Percentiles rank a stretch among this genome's conserved stretches.
phyloP scores from a whole-genome alignment of 2,329 filamentous ascomycete genomes.

The Iodosphaeria phyllophila region DNA sequence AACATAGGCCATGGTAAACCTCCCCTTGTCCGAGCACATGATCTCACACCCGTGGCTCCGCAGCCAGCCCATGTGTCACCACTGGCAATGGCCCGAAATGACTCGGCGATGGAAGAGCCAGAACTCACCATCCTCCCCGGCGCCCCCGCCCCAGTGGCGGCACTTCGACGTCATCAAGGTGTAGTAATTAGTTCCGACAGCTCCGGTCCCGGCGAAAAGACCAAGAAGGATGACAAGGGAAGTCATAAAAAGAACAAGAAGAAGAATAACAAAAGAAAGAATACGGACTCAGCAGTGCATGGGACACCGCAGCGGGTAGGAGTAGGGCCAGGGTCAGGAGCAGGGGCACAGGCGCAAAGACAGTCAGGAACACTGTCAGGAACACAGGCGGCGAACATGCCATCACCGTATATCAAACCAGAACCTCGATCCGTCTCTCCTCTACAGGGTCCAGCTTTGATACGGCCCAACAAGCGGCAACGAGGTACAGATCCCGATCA shows the following conservation, averaged over 20 bases:
- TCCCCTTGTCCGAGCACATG: slow-evolving; percentile 53
- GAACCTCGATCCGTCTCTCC: slow-evolving; percentile 48
- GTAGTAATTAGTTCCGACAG: slow-evolving; percentile 38
- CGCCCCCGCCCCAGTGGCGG: slow-evolving; percentile 34
- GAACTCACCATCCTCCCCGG: slow-evolving; percentile 17
- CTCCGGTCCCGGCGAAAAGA: slow-evolving; percentile 33
- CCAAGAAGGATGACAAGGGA: slow-evolving; percentile 28
- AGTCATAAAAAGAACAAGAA: slow-evolving; percentile 34
- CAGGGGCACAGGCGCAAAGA: no score
- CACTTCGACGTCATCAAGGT: slow-evolving; percentile 30
- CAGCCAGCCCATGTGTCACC: slow-evolving; percentile 54
- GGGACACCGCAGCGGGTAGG: no score
- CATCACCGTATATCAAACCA: slow-evolving; percentile 38
- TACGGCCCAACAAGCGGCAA: slow-evolving; percentile 37
- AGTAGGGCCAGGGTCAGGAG: no score
- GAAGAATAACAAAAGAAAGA: slow-evolving; percentile 28
- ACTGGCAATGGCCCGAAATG: slow-evolving; percentile 27
- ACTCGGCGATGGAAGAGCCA: slow-evolving; percentile 12
- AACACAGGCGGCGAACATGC: no score
- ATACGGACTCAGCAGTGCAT: slow-evolving; percentile 18
- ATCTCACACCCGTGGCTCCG: slow-evolving; percentile 54
- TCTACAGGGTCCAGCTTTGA: slow-evolving; percentile 29
- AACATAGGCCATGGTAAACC: slow-evolving; percentile 26
- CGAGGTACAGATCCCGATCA: slow-evolving; percentile 25
- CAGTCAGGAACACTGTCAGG: no score